Conservation (phyloP, 2,329 filamentous ascomycete species). For the Exserohilum rostratum region DNA sequence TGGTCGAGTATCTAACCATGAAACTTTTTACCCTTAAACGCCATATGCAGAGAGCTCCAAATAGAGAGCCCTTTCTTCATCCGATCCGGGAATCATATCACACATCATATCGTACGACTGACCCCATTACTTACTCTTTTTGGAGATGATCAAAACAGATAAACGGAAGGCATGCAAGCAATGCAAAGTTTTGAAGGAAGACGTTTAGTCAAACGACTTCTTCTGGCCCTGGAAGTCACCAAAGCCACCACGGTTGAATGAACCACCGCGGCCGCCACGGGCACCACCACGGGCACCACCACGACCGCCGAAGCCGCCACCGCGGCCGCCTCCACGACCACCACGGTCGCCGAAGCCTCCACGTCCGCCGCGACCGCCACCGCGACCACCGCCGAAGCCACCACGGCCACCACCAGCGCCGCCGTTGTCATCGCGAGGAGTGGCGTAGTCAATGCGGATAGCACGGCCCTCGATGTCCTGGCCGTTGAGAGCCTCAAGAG, state of each 20-base stretch:
- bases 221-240: conserved; percentile 79
- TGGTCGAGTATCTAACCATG: conserved; percentile 8
- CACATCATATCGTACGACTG: conserved; percentile 25
- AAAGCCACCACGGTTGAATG: conserved; percentile 61
- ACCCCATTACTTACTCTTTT: conserved; percentile 32
- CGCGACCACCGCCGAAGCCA: conserved; percentile 57
- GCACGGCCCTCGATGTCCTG: conserved; percentile 73
- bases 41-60: conserved; percentile 18
- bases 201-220: conserved; percentile 65
- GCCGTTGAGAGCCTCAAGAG: conserved; percentile 73
- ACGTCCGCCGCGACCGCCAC: conserved; percentile 53
- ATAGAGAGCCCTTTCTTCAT: not conserved
- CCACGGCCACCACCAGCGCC: conserved; percentile 57
- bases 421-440: conserved; percentile 67
- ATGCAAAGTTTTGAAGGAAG: conserved; percentile 3
- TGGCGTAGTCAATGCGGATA: conserved; percentile 83
- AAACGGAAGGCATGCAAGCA: conserved; percentile 14
- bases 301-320: conserved; percentile 58
- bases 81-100: conserved; percentile 14
- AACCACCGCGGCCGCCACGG: conserved; percentile 54
- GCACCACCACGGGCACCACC: conserved; percentile 54
- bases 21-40: conserved; percentile 27
- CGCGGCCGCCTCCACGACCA: conserved; percentile 49
- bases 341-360: conserved; percentile 55
- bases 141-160: conserved; percentile 28